phyloP scores from a whole-genome alignment of 768 basidiomycete genomes.

The Calocybe gangraenosa region DNA sequence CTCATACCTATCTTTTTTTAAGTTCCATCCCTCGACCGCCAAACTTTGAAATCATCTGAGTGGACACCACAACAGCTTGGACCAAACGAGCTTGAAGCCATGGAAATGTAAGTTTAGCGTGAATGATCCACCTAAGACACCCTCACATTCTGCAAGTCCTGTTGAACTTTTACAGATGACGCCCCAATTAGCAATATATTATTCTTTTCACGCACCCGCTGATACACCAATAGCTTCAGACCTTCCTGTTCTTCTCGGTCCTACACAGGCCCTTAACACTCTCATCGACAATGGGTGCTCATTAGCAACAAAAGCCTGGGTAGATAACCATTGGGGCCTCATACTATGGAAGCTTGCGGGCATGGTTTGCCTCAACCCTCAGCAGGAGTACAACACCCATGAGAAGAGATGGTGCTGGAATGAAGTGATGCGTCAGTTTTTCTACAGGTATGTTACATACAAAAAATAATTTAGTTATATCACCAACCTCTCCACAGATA shows the following conservation, averaged over 20 bases:
- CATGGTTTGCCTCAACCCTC: constrained; percentile 72
- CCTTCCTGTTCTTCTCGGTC: constrained; percentile 32
- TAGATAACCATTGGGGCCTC: constrained; percentile 86
- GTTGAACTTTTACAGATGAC: constrained; percentile 51
- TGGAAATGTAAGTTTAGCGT: constrained; percentile 45
- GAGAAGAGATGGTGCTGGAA: constrained; percentile 75
- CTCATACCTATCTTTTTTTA: too few relatives aligned
- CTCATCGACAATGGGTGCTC: constrained; percentile 56
- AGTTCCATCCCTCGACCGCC: constrained; percentile 33
- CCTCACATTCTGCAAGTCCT: constrained; percentile 35
- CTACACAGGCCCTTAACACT: constrained; percentile 51
- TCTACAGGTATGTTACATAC: constrained; percentile 60
- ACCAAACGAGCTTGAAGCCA: constrained; percentile 36
- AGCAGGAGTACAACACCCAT: constrained; percentile 39
- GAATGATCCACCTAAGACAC: not conserved
- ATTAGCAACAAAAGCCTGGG: constrained; percentile 75
- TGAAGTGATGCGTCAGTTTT: constrained; percentile 77
- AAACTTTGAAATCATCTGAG: constrained; percentile 44
- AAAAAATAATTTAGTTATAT: not conserved
- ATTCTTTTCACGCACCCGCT: constrained; percentile 47
- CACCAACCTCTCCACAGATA: constrained; percentile 50
- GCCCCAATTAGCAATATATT: constrained; percentile 51
- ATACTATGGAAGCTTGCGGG: constrained; percentile 96
- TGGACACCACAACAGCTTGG: constrained; percentile 46
- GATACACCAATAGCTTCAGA: constrained; percentile 21